Evolutionary conservation across 2,329 filamentous ascomycete species (phyloP).

Genomic region (Sporothrix mexicana): DNA sequence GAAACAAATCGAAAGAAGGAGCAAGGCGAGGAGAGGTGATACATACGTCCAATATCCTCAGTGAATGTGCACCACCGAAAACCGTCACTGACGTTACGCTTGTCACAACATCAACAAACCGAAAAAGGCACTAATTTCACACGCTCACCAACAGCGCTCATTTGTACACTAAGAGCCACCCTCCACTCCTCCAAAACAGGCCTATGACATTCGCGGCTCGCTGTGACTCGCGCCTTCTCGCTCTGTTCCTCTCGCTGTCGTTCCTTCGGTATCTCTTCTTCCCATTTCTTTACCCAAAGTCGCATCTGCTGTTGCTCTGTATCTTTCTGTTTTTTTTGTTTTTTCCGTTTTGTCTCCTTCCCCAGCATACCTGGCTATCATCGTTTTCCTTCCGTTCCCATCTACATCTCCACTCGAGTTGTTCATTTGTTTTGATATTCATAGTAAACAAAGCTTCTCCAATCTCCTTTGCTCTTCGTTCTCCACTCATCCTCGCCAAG

Average conservation of each 20-base stretch:
- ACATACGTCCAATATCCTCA: neutral
- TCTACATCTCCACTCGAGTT: constrained; percentile 29
- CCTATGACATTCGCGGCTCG: constrained; percentile 32
- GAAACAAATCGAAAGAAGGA: constrained; percentile 6
- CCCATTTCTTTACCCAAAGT: neutral
- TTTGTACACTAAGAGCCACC: constrained; percentile 30
- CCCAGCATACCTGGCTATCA: neutral
- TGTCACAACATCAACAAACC: neutral
- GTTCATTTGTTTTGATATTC: constrained; percentile 28
- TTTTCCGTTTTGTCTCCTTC: neutral
- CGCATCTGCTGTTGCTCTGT: no score
- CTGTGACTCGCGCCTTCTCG: constrained; percentile 34
- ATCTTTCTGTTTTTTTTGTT: constrained; percentile 5
- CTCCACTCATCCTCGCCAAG: constrained; percentile 31
- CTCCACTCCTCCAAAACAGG: constrained; percentile 29
- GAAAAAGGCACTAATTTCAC: constrained; percentile 17
- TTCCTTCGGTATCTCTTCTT: constrained; percentile 16
- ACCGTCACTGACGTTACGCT: neutral
- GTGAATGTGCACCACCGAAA: neutral
- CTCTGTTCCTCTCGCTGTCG: constrained; percentile 31
- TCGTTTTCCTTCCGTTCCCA: neutral
- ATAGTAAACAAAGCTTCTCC: constrained; percentile 27
- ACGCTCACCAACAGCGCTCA: neutral
- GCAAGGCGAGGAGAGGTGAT: neutral
- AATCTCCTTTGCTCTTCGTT: constrained; percentile 29